Conservation (phyloP, 768 basidiomycete species). For the Lentinula edodes region DNA sequence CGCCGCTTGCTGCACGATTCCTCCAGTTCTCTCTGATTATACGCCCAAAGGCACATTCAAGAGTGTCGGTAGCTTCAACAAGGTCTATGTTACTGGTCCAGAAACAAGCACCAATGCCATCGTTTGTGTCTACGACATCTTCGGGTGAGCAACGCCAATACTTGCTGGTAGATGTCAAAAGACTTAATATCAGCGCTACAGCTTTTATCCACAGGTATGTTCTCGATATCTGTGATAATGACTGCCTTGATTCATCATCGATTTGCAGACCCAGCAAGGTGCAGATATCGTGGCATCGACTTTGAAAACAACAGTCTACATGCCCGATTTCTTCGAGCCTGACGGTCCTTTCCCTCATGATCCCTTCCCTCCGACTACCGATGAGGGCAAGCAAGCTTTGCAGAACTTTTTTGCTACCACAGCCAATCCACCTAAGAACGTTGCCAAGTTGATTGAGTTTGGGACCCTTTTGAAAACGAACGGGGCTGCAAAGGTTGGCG, state of each 20-base stretch:
- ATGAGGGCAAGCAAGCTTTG: slow-evolving; percentile 44
- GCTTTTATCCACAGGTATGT: slow-evolving; percentile 41
- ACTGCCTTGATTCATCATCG: not conserved
- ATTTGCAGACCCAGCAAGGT: slow-evolving; percentile 49
- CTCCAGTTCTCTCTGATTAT: slow-evolving; percentile 49
- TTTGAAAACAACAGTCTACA: slow-evolving; percentile 50
- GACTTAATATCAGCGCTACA: slow-evolving; percentile 10
- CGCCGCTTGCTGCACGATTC: slow-evolving; percentile 48
- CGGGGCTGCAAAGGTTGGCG: slow-evolving; percentile 40
- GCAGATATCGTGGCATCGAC: slow-evolving; percentile 55
- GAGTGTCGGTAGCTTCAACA: slow-evolving; percentile 41
- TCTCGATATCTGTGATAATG: not conserved
- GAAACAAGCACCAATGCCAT: slow-evolving; percentile 43
- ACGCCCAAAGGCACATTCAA: slow-evolving; percentile 44
- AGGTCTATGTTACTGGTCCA: slow-evolving; percentile 48
- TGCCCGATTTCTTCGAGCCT: slow-evolving; percentile 65
- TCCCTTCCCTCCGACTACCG: slow-evolving; percentile 49
- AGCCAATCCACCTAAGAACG: slow-evolving; percentile 35
- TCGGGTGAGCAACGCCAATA: slow-evolving; percentile 34
- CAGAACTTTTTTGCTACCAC: slow-evolving; percentile 55
- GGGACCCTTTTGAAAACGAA: slow-evolving; percentile 34
- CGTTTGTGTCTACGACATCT: slow-evolving; percentile 59
- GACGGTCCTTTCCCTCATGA: slow-evolving; percentile 41
- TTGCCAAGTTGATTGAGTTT: slow-evolving; percentile 36
- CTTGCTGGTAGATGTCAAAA: not conserved